Base-by-base conservation (phyloP, 257 asterid species). In the Jacaranda copaia region DNA sequence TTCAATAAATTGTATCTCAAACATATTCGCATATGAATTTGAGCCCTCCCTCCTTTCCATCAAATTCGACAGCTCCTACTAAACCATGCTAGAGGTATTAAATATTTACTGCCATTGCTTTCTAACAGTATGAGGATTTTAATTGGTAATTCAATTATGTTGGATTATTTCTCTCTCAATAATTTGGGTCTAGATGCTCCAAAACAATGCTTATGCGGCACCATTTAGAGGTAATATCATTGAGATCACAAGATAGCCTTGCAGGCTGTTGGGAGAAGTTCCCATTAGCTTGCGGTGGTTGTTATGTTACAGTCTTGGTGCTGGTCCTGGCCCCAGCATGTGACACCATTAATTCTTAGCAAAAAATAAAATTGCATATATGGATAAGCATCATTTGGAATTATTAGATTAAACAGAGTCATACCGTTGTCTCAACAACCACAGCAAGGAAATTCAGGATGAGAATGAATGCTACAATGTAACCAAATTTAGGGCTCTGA, bases 361-460 rank as follows among this genome's bases (percentile, higher is more conserved):
- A 48, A 48, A 57, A 56, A 20, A 43, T 4, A 19, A 68, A 43
- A 48, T 14, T 68, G 40, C 42, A 78, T 49, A 15, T n/a, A 7
- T 8, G 38, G 42, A 51, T 32, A 70, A 55, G 46, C 79, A 58
- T 32, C 52, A 81, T 64, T 49, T 49, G 43, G 48, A 71, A 70
- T 25, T 43, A 72, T 13, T 75, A 67, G 75, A 76, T 60, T 48
- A 51, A 77, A 69, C 58, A 42, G 60, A 73, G 53, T 64, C 86
- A 65, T 88, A 96, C 99, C 92, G 93, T 88, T 65, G 99, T 90
- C 87, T 96, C 99, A 81, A 89, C 87, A 72, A 96, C 73, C 56
- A 96, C 99, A 66, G 99, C 97, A 79, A 74, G 83, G 56, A 96
- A 85, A 84, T 96, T 96, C 89, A 96, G 15, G 79, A 89, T 42